Evolutionary conservation across 2,329 filamentous ascomycete genomes (phyloP), one percentile per base, ranked within the genome.

Genomic region (Sphaerulina populicola): DNA sequence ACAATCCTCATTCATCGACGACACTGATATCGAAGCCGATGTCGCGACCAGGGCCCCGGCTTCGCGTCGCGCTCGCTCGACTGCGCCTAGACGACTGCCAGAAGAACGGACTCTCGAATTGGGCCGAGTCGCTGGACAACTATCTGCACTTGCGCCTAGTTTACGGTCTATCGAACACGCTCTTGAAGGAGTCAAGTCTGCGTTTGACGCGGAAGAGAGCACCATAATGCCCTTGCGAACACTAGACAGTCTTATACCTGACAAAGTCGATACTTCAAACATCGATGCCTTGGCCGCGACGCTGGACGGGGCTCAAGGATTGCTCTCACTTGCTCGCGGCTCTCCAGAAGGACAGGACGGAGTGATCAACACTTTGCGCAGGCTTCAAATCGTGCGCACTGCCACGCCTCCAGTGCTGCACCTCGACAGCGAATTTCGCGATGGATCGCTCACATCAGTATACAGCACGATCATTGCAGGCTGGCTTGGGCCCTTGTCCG

Each of bases 401-500:
- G 21, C 35, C 12, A 33, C 29, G n/a, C 30, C 30, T 12, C n/a
- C 33, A 33, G 38, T 44, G 5, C 7, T 35, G 27, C 11, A 37
- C 7, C 29, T 51, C 12, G 47, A 21, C n/a, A 27, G 33, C 7
- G 47, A 44, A 36, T 39, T 50, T 36, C 21, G 21, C 15, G 31
- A 42, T 29, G 15, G 36, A 9, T 44, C 41, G 6, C 33, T 55
- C 12, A 49, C 41, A 9, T 29, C 51, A 12, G 38, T 55, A 3
- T 64, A 65, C 43, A 53, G 62, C 23, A 38, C 47, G 11, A 53
- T 64, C 10, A 48, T 66, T n/a, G 47, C 58, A 1, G 41, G 30
- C 3, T 66, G 60, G 60, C 55, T 66, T 3, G 53, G 55, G 12
- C 51, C 59, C 27, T 55, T 66, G 0, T 51, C 59, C 15, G 51